Conservation (phyloP, 2,329 filamentous ascomycete genomes). For the Scedosporium minutisporum region DNA sequence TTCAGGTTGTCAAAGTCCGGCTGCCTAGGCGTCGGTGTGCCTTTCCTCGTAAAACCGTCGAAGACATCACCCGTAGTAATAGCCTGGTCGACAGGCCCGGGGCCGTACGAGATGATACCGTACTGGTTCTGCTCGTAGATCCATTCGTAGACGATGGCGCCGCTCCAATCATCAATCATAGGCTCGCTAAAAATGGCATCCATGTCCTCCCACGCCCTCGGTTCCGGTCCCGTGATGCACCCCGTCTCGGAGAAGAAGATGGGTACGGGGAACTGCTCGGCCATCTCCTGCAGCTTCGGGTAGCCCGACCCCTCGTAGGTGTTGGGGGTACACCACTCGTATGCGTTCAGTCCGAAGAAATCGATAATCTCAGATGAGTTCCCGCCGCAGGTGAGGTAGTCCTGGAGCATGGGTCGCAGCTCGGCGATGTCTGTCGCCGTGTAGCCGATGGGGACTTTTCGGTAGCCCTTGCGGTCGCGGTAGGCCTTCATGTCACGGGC, state of each 20-base stretch:
- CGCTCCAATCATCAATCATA: constrained; percentile 64
- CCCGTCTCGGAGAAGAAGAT: constrained; percentile 88
- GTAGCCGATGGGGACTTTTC: constrained; percentile 76
- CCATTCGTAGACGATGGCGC: constrained; percentile 84
- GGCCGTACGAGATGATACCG: constrained; percentile 68
- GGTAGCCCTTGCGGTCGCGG: constrained; percentile 64
- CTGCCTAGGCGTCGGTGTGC: constrained; percentile 60
- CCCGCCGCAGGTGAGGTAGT: constrained; percentile 70
- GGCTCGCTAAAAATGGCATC: constrained; percentile 63
- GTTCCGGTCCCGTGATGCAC: constrained; percentile 54
- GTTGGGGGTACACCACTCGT: constrained; percentile 64
- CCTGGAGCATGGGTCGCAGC: constrained; percentile 49
- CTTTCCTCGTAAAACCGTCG: constrained; percentile 60
- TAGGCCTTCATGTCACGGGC: constrained; percentile 76
- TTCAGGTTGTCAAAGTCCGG: constrained; percentile 75
- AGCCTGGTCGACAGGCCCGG: constrained; percentile 36
- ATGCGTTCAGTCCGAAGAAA: constrained; percentile 80
- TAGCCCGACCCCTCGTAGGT: constrained; percentile 60
- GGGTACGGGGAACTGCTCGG: constrained; percentile 65
- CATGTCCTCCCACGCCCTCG: constrained; percentile 62
- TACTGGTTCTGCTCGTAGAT: constrained; percentile 78
- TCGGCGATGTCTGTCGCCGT: constrained; percentile 76
- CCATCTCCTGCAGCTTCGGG: constrained; percentile 53
- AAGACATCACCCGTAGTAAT: constrained; percentile 44
- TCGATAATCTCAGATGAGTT: constrained; percentile 63